Base-by-base conservation (phyloP, 2,329 filamentous ascomycete genomes). In the Penicillium griseofulvum region DNA sequence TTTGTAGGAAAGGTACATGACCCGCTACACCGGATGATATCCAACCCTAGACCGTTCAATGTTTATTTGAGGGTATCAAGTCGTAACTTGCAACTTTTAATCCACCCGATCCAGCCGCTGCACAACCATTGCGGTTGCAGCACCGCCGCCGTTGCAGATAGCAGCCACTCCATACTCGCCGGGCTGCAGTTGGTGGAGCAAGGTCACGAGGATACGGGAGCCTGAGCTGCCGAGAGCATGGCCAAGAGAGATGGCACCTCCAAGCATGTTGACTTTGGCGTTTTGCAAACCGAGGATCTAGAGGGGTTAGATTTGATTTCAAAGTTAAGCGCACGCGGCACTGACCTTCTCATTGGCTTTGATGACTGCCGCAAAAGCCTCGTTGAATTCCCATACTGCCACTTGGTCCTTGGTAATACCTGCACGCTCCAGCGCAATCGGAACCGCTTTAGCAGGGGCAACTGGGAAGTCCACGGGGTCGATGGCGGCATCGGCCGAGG, bases 331-430 rank as follows among this genome's bases (percentile, higher is more conserved):
- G 50, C 54, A 39, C 37, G 31, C 34, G 14, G 26, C 17, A 58
- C 73, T 67, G 68, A 87, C 87, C 84, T 96, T 92, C 68, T 90
- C 88, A 70, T 97, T 97, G 39, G 93, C 92, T 71, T 94, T 91
- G 74, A 97, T 94, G 29, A 97, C 92, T 5, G 90, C 90, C 28
- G 94, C 93, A 71, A 99, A 99, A 0, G 94, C 94, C 78, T 99
- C 94, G 74, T 99, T 99, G 76, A 99, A 96, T 74, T 97, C 94
- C 93, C 94, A 97, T 22, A 97, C 79, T 5, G 93, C 87, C 43
- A 99, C 91, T 73, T 97, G 89, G 44, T 95, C 88, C 76, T 92
- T 91, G 61, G 85, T 90, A 63, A 99, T 92, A 11, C 93, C 92
- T 0, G 94, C 94, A 54, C 92, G 84, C 74, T 91, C 84, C 48